Evolutionary conservation across 495 filamentous ascomycete genomes (phyloP).

Genomic region (Lasiosphaeria hispida): DNA sequence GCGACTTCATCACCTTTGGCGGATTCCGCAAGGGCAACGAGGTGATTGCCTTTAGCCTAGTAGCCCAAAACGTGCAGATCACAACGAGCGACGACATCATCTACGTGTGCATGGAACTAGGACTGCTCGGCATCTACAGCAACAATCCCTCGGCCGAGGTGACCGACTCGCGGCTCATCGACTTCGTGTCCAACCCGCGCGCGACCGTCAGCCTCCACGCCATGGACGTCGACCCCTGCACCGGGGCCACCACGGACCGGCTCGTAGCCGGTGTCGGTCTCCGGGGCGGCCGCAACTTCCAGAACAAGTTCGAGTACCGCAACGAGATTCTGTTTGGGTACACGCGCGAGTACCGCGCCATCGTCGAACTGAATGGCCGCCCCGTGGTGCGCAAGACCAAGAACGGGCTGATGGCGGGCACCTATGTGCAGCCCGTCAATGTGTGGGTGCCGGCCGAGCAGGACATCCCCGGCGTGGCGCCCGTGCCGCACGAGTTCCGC

Average conservation of each 20-base stretch:
- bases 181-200: slow-evolving; percentile 4
- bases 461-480: not conserved
- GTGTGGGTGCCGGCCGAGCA: slow-evolving; percentile 26
- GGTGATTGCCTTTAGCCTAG: slow-evolving; percentile 27
- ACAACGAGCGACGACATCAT: slow-evolving; percentile 16
- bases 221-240: slow-evolving; percentile 37
- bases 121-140: slow-evolving; percentile 30
- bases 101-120: slow-evolving; percentile 33
- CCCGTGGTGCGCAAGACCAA: slow-evolving; percentile 21
- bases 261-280: not conserved
- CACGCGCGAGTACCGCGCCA: slow-evolving; percentile 31
- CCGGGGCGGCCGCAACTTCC: slow-evolving; percentile 4
- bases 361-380: not conserved
- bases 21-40: slow-evolving; percentile 24
- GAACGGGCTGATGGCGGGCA: slow-evolving; percentile 35
- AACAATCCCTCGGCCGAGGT: slow-evolving; percentile 25
- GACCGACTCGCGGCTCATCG: slow-evolving; percentile 23
- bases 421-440: slow-evolving; percentile 34
- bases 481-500: not conserved
- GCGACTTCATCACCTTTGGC: slow-evolving; percentile 34
- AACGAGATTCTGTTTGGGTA: slow-evolving; percentile 20
- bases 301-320: slow-evolving; percentile 9
- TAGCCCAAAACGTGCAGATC: slow-evolving; percentile 32
- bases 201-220: slow-evolving; percentile 18
- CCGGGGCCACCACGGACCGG: slow-evolving; percentile 29